Evolutionary conservation across 306 rosid genomes (phyloP).

Genomic region (Abrus precatorius): DNA sequence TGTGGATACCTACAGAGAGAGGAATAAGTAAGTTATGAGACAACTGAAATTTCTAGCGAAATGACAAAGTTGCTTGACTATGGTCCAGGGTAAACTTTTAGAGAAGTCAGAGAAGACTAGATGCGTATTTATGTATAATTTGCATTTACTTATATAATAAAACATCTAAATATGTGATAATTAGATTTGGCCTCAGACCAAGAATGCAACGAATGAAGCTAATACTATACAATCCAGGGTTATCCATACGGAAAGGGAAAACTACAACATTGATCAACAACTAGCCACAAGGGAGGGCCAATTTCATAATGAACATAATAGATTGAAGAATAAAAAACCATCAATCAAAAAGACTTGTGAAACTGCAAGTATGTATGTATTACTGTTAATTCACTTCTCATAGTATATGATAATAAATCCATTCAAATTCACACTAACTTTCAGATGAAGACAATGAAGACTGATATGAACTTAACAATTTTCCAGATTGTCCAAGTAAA

Average conservation of each 20-base stretch:
- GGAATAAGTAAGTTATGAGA: conserved; percentile 12
- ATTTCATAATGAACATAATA: conserved; percentile 7
- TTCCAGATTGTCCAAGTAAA: background rate
- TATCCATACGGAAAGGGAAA: background rate
- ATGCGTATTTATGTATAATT: background rate
- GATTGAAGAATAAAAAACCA: background rate
- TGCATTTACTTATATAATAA: background rate
- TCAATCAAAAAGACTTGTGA: background rate
- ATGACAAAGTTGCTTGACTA: background rate
- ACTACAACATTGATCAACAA: background rate
- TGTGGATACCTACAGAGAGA: conserved; percentile 48
- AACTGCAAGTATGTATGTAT: background rate
- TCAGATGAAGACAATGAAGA: conserved; percentile 9
- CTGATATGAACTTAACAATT: background rate
- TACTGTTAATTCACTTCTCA: background rate
- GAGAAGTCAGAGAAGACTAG: background rate
- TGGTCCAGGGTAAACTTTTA: too few species aligned
- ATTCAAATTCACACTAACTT: conserved; percentile 11
- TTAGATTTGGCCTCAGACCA: conserved; percentile 1
- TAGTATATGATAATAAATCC: background rate
- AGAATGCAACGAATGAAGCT: background rate
- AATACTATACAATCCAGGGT: background rate
- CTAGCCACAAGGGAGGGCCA: background rate
- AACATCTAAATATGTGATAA: conserved; percentile 3
- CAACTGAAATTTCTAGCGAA: conserved; percentile 8